phyloP scores from a whole-genome alignment of 2,329 filamentous ascomycete genomes.

The Diaporthe eres region DNA sequence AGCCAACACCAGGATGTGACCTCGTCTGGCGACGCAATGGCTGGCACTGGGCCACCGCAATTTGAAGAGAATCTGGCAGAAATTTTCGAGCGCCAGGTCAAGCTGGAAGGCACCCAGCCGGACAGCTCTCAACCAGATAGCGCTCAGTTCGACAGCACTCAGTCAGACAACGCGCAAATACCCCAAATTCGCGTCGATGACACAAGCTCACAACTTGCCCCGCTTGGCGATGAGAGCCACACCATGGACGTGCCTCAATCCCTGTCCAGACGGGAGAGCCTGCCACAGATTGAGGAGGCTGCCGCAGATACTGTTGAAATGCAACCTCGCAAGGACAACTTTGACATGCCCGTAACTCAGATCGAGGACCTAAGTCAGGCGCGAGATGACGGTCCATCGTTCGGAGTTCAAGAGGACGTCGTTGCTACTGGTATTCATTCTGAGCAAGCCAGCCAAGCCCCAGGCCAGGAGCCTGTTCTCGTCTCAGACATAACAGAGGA shows the following conservation, averaged over 20 bases:
- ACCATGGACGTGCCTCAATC: background rate
- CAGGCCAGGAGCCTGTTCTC: constrained; percentile 1
- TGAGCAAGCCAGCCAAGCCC: background rate
- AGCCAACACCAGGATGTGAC: background rate
- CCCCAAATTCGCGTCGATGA: background rate
- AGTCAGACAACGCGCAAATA: background rate
- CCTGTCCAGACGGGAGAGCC: background rate
- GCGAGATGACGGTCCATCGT: background rate
- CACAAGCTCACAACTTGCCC: background rate
- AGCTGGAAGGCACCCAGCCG: background rate
- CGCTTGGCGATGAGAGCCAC: background rate
- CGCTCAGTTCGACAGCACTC: background rate
- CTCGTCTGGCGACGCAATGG: background rate
- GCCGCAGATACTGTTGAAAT: background rate
- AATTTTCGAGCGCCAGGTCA: background rate
- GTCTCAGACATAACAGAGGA: constrained; percentile 5
- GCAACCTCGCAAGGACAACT: background rate
- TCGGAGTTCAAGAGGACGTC: background rate
- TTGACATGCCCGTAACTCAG: background rate
- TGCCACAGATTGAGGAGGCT: background rate
- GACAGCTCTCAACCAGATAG: background rate
- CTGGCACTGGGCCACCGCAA: background rate
- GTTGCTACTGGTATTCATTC: background rate
- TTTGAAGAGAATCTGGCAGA: background rate
- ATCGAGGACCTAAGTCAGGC: background rate